phyloP scores from a whole-genome alignment of 805 yeast species.

The Saccharomycopsis vini region DNA sequence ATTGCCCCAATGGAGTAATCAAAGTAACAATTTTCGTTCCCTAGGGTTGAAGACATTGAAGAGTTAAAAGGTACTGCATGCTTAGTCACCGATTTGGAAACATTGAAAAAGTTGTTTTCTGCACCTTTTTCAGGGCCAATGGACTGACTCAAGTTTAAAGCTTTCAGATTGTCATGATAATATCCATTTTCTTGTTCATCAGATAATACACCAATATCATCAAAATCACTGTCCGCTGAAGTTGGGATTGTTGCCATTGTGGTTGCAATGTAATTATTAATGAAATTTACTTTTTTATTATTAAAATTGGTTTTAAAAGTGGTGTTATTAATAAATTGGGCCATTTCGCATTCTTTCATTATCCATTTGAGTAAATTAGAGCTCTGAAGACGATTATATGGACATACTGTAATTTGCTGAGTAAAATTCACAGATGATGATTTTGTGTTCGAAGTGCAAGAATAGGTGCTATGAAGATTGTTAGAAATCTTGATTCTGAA shows the following conservation, averaged over 20 bases:
- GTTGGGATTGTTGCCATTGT: background rate
- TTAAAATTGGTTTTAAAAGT: constrained; percentile 23
- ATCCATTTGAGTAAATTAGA: constrained; percentile 46
- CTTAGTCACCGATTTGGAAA: too few species aligned
- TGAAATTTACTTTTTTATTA: constrained; percentile 24
- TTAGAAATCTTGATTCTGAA: constrained; percentile 41
- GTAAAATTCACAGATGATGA: constrained; percentile 41
- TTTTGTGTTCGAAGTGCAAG: too few species aligned
- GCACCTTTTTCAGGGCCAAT: background rate
- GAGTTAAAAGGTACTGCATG: too few species aligned
- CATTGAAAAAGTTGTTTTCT: constrained; percentile 4
- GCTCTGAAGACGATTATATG: constrained; percentile 41
- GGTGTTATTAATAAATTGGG: constrained; percentile 24
- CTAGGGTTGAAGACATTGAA: too few species aligned
- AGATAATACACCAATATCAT: background rate
- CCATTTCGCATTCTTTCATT: constrained; percentile 40
- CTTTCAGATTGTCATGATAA: too few species aligned
- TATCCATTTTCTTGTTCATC: too few species aligned
- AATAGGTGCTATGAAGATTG: constrained; percentile 17
- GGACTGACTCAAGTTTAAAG: too few species aligned
- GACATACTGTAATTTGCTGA: constrained; percentile 47
- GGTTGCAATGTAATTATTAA: constrained; percentile 9
- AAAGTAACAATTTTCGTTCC: constrained; percentile 8
- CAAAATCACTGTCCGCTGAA: background rate
- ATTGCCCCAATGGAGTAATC: constrained; percentile 15